Evolutionary conservation across 2,329 filamentous ascomycete genomes (phyloP), one percentile per base, ranked within the genome.

Genomic region (Penicillium digitatum): DNA sequence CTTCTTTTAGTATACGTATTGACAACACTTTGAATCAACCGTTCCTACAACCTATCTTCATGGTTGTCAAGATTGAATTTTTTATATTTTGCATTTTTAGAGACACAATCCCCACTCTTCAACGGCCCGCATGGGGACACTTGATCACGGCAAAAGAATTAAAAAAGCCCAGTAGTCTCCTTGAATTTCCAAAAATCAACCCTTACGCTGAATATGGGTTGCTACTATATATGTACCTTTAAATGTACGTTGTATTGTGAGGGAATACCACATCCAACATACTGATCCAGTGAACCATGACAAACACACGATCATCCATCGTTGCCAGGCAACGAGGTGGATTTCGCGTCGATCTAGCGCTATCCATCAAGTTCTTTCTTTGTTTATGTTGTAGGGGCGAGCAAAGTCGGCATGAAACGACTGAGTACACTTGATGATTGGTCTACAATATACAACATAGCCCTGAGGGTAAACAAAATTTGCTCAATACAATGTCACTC

Each of bases 321-420:
- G 62, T 63, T 63, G 61, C 62, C 44, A 31, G 47, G 61, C 60
- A 64, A 65, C 62, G 29, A 14, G 40, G 57, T 52, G 59, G 57
- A 61, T 61, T 52, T 16, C 16, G 31, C 40, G 54, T 54, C 51
- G 43, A 63, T 59, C 55, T 44, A 43, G n/a, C 31, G 46, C 48
- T 52, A 44, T 64, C 47, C 50, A 56, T 63, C 58, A 48, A 39
- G 38, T 47, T 56, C 49, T 53, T 53, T 54, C 56, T 57, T 57
- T 55, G 54, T 57, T 58, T 57, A 55, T n/a, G n/a, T n/a, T n/a
- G n/a, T n/a, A n/a, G n/a, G 57, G 18, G 46, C 9, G 16, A 39
- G 27, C 24, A 53, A 51, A 45, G 39, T 48, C 43, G 34, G 26
- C 14, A 51, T 54, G 8, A 22, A 31, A 31, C 10, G 45, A 45